Evolutionary conservation across 1,284 basidiomycete species (phyloP).

Genomic region (Heterobasidion parviporum): DNA sequence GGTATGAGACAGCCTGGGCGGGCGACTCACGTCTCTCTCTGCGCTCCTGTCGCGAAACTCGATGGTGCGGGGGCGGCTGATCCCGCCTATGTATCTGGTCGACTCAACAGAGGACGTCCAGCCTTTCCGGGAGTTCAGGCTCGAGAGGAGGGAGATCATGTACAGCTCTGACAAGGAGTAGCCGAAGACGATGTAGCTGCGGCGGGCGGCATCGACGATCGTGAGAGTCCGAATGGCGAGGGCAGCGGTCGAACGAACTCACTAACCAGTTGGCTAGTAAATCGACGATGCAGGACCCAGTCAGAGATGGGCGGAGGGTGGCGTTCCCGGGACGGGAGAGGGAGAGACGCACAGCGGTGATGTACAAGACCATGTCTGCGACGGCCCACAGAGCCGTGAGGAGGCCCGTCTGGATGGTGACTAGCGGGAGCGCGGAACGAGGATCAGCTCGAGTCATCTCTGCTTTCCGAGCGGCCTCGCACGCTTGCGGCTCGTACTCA

Average conservation of each 20-base stretch:
- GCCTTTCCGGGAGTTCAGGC: neutral
- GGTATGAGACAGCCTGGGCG: too few relatives aligned
- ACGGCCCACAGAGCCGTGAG: neutral
- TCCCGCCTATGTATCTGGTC: neutral
- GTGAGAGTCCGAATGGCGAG: too few relatives aligned
- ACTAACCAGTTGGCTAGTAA: neutral
- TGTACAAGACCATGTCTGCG: neutral
- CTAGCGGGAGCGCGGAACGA: neutral
- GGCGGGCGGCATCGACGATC: neutral
- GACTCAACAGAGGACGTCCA: neutral
- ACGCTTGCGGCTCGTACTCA: neutral
- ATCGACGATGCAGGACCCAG: neutral
- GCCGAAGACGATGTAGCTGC: neutral
- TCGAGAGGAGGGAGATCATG: neutral
- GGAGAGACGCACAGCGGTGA: neutral
- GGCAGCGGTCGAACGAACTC: neutral
- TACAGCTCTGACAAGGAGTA: neutral
- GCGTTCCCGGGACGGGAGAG: neutral
- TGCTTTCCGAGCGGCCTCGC: neutral
- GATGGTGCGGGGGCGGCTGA: neutral
- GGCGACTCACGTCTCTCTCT: neutral
- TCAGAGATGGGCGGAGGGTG: neutral
- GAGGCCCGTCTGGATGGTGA: neutral
- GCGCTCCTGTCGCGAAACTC: neutral
- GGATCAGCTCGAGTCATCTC: neutral